phyloP scores from a whole-genome alignment of 257 asterid genomes.

The Solanum clarkiae region DNA sequence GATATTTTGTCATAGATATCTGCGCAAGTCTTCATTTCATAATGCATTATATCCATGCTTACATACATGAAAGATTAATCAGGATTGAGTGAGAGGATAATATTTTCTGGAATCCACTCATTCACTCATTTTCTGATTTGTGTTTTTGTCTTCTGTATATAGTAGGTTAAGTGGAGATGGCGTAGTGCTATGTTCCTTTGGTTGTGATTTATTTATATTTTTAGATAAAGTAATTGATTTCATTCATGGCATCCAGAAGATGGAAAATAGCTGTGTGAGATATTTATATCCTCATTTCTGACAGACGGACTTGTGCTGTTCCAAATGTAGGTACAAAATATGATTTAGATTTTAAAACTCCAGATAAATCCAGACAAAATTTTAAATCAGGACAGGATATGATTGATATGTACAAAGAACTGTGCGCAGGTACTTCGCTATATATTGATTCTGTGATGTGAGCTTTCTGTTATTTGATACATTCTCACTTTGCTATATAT shows the following conservation, averaged over 20 bases:
- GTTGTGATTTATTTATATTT: not conserved
- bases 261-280: not conserved
- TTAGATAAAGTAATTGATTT: not conserved
- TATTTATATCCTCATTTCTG: constrained; percentile 4
- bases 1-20: not conserved
- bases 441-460: not conserved
- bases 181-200: not conserved
- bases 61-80: not conserved
- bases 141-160: not conserved
- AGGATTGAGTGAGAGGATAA: not conserved
- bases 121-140: not conserved
- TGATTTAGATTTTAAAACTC: constrained; percentile 76
- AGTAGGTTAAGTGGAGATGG: not conserved
- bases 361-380: constrained; percentile 78
- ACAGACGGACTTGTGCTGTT: not conserved
- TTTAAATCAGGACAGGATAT: constrained; percentile 91
- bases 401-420: constrained; percentile 76
- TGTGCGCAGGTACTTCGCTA: constrained; percentile 56
- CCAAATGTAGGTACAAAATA: constrained; percentile 75
- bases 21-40: not conserved
- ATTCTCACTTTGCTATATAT: not conserved
- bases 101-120: not conserved
- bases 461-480: not conserved
- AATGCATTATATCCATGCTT: not conserved
- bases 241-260: not conserved